phyloP scores from a whole-genome alignment of 768 basidiomycete species.

The Lenzites betulinus region DNA sequence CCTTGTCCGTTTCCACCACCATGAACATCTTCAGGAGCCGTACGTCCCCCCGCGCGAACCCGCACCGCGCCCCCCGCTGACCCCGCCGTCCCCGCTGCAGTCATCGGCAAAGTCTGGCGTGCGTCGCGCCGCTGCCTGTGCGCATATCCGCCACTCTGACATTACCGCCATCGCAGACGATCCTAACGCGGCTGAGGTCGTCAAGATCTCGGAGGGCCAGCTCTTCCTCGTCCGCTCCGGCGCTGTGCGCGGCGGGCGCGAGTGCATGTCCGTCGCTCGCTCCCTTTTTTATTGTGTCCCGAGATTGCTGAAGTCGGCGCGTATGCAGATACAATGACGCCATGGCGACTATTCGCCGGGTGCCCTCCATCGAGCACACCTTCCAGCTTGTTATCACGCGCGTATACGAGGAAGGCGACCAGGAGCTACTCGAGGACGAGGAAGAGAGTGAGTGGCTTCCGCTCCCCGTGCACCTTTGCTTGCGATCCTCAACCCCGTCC shows the following conservation, averaged over 20 bases:
- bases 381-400: slow-evolving; percentile 95
- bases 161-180: slow-evolving; percentile 60
- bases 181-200: slow-evolving; percentile 92
- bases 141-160: slow-evolving; percentile 26
- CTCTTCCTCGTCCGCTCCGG: slow-evolving; percentile 91
- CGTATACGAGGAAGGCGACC: slow-evolving; percentile 96
- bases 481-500: neutral
- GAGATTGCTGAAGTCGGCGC: neutral
- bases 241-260: slow-evolving; percentile 86
- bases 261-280: slow-evolving; percentile 86
- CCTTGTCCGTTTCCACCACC: slow-evolving; percentile 28
- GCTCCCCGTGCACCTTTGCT: neutral
- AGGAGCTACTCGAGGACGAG: slow-evolving; percentile 91
- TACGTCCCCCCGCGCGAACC: slow-evolving; percentile 41
- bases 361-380: slow-evolving; percentile 73
- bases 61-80: slow-evolving; percentile 21
- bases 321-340: slow-evolving; percentile 86
- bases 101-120: slow-evolving; percentile 96
- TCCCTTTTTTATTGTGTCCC: neutral
- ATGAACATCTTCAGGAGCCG: slow-evolving; percentile 89
- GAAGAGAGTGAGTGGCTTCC: slow-evolving; percentile 66
- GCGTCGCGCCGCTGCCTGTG: slow-evolving; percentile 38
- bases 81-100: slow-evolving; percentile 40
- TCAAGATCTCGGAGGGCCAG: slow-evolving; percentile 90
- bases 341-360: slow-evolving; percentile 89